Evolutionary conservation across 164 flowering plant species (phyloP), one percentile per base, ranked within the genome.

Genomic region (Aristolochia fimbriata): DNA sequence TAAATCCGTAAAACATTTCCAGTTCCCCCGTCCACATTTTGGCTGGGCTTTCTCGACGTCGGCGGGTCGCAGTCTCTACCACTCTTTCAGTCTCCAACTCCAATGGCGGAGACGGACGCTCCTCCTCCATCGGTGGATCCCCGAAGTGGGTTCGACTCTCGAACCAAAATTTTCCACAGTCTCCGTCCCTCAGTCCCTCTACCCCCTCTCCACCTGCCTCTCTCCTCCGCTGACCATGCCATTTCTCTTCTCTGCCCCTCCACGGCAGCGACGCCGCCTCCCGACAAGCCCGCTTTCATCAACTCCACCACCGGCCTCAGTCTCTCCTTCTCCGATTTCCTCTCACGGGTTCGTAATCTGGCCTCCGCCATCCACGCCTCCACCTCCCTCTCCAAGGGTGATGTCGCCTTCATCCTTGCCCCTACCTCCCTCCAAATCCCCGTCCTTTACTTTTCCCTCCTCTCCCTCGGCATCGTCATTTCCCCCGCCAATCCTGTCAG

Each of bases 401-500:
- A 82, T 41, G 61, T 68, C 9, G 89, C 84, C 5, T 78, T 78
- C 60, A 60, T 85, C 11, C 72, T 87, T 45, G 70, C 75, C 17
- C 82, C 86, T 0, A 25, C 72, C 33, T 71, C 78, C 0, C 45
- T 72, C 30, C 63, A 66, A 31, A 57, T 83, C 59, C 84, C 87
- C 1, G 66, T 82, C 22, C 66, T 87, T 21, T 83, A 80, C 69
- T 64, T 82, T 70, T 45, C 95, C 23, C 76, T 87, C 16, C 37
- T 83, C 55, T 74, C 84, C 1, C 59, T 83, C 14, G 95, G 95
- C 60, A 80, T 82, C 61, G 58, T 69, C 43, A 55, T 85, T 60
- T 80, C 81, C 0, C 86, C 95, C 15, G 69, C 86, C 13, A 87
- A 83, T 21, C 89, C 91, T 0, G 16, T 70, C 55, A 20, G 69